Conservation (phyloP, 768 basidiomycete species). For the Hypsizygus marmoreus region DNA sequence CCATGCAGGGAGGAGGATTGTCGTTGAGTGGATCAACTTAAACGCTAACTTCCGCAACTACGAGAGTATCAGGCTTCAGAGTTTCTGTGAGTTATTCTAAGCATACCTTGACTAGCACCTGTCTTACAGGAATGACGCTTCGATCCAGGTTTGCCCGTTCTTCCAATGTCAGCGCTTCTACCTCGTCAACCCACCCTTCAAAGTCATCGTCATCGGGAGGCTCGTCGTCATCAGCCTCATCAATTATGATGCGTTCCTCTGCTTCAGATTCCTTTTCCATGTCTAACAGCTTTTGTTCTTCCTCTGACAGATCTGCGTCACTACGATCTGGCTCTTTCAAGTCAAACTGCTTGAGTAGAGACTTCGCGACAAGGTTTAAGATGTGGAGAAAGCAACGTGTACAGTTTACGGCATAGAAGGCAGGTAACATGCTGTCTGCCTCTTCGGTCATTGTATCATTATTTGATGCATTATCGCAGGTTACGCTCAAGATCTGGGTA, state of each 20-base stretch:
- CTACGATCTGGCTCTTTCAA: conserved; percentile 34
- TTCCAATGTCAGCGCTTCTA: conserved; percentile 6
- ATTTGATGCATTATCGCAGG: conserved; percentile 6
- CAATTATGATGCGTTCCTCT: conserved; percentile 5
- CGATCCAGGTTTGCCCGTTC: conserved; percentile 18
- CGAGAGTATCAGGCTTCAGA: background rate
- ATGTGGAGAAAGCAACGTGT: conserved; percentile 5
- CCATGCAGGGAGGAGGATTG: conserved; percentile 23
- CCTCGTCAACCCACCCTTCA: conserved; percentile 26
- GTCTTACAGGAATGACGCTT: conserved; percentile 24
- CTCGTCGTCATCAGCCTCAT: conserved; percentile 15
- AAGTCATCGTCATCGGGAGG: conserved; percentile 16
- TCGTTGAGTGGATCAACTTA: conserved; percentile 27
- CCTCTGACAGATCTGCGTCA: conserved; percentile 27
- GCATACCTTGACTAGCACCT: conserved; percentile 32
- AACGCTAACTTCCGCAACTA: conserved; percentile 24
- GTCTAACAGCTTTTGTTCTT: conserved; percentile 5
- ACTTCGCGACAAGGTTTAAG: conserved; percentile 7
- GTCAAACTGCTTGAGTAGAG: conserved; percentile 17
- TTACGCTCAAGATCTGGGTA: conserved; percentile 4
- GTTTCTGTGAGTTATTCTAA: background rate
- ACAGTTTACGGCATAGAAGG: conserved; percentile 25
- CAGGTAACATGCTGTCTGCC: conserved; percentile 22
- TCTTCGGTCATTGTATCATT: conserved; percentile 7
- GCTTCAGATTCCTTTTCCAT: background rate